phyloP scores from a whole-genome alignment of 306 rosid species.

The Phaseolus lunatus region DNA sequence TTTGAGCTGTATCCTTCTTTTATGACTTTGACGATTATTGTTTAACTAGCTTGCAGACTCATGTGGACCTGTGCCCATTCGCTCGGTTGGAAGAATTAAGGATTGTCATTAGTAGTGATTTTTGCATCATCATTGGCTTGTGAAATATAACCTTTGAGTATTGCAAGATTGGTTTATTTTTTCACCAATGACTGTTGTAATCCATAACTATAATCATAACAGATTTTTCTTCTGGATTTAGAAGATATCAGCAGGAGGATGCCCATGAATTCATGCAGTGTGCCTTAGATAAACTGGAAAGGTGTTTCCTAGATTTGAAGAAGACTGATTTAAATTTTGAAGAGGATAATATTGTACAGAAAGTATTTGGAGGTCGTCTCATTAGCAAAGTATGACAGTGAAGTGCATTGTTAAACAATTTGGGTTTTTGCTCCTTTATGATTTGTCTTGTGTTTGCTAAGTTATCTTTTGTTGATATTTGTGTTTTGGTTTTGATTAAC shows the following conservation, averaged over 20 bases:
- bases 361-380: slow-evolving; percentile 82
- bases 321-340: slow-evolving; percentile 38
- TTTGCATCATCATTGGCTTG: slow-evolving; percentile 6
- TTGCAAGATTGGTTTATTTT: not conserved
- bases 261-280: slow-evolving; percentile 95
- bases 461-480: not conserved
- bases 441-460: slow-evolving; percentile 14
- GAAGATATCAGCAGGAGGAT: slow-evolving; percentile 85
- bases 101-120: not conserved
- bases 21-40: not conserved
- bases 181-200: slow-evolving; percentile 35
- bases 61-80: not conserved
- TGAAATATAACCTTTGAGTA: not conserved
- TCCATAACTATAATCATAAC: slow-evolving; percentile 68
- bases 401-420: slow-evolving; percentile 17
- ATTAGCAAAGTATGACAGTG: slow-evolving; percentile 67
- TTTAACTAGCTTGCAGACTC: not conserved
- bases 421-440: slow-evolving; percentile 26
- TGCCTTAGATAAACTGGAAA: slow-evolving; percentile 76
- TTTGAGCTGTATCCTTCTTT: slow-evolving; percentile 78
- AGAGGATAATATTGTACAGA: slow-evolving; percentile 64
- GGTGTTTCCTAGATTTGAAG: slow-evolving; percentile 53
- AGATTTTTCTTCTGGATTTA: slow-evolving; percentile 76
- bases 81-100: not conserved
- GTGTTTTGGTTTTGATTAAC: not conserved